Conservation (phyloP, 2,329 filamentous ascomycete genomes). For the Allantophomopsis lycopodina region DNA sequence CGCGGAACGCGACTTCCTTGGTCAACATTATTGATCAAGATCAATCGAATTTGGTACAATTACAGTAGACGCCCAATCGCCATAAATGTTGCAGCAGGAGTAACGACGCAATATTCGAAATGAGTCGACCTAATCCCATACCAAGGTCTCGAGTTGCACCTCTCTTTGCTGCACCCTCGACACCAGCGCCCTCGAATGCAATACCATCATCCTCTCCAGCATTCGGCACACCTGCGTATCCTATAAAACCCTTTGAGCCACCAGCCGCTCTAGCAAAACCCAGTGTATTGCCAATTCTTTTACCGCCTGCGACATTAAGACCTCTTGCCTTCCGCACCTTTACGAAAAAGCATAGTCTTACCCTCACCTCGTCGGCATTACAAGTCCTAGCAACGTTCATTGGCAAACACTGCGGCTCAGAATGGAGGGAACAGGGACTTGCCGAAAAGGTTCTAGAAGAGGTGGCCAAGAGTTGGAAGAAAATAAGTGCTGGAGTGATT, state of each 20-base stretch:
- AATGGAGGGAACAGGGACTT: slow-evolving; percentile 90
- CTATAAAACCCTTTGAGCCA: slow-evolving; percentile 27
- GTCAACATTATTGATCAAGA: too few species aligned
- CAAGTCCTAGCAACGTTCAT: slow-evolving; percentile 80
- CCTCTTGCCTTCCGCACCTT: slow-evolving; percentile 91
- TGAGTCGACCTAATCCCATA: slow-evolving; percentile 11
- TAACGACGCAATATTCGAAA: slow-evolving; percentile 2
- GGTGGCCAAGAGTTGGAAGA: slow-evolving; percentile 84
- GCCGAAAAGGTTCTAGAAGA: slow-evolving; percentile 90
- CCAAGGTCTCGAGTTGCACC: slow-evolving; percentile 10
- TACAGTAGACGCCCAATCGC: too few species aligned
- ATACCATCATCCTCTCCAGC: slow-evolving; percentile 83
- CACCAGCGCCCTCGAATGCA: slow-evolving; percentile 28
- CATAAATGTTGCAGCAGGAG: too few species aligned
- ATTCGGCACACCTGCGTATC: slow-evolving; percentile 76
- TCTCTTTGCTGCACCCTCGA: slow-evolving; percentile 14
- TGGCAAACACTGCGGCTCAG: slow-evolving; percentile 84
- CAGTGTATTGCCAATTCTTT: slow-evolving; percentile 68
- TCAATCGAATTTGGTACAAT: not conserved
- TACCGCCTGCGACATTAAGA: slow-evolving; percentile 75
- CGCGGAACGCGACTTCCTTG: too few species aligned
- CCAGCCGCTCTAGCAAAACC: slow-evolving; percentile 25
- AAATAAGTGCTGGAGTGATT: slow-evolving; percentile 74
- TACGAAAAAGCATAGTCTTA: slow-evolving; percentile 94
- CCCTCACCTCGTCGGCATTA: slow-evolving; percentile 75